Evolutionary conservation across 306 rosid genomes (phyloP).

Genomic region (Malus orientalis): DNA sequence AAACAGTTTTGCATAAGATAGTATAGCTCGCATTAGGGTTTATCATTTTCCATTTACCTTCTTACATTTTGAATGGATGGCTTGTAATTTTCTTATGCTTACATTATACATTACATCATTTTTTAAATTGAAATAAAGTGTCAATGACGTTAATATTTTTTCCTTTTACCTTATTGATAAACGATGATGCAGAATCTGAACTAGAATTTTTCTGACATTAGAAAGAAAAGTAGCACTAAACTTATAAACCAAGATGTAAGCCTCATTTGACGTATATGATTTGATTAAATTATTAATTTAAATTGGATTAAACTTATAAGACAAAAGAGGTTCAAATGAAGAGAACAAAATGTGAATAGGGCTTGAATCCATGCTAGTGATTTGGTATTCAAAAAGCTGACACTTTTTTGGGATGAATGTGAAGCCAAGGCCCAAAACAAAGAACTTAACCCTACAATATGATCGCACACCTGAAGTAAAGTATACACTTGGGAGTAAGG

Average conservation of each 20-base stretch:
- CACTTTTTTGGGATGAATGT: neutral
- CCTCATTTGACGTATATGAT: neutral
- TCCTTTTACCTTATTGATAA: too few species aligned
- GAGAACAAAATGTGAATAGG: too few species aligned
- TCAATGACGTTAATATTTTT: neutral
- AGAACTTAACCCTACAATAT: neutral
- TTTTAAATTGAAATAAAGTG: neutral
- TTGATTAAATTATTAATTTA: too few species aligned
- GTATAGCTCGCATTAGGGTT: too few species aligned
- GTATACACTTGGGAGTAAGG: neutral
- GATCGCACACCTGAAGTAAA: neutral
- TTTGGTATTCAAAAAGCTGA: neutral
- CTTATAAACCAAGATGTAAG: neutral
- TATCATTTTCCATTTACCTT: neutral
- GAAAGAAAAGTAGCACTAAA: neutral
- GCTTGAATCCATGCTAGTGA: neutral
- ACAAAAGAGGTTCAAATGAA: too few species aligned
- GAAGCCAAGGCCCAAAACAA: neutral
- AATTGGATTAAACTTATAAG: neutral
- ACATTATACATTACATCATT: neutral
- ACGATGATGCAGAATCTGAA: neutral
- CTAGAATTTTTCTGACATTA: neutral
- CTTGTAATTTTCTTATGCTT: neutral
- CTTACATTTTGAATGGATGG: neutral
- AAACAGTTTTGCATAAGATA: too few species aligned